Evolutionary conservation across 129 eudicot species (phyloP), one percentile per base, ranked within the genome.

Genomic region (Flaveria linearis): DNA sequence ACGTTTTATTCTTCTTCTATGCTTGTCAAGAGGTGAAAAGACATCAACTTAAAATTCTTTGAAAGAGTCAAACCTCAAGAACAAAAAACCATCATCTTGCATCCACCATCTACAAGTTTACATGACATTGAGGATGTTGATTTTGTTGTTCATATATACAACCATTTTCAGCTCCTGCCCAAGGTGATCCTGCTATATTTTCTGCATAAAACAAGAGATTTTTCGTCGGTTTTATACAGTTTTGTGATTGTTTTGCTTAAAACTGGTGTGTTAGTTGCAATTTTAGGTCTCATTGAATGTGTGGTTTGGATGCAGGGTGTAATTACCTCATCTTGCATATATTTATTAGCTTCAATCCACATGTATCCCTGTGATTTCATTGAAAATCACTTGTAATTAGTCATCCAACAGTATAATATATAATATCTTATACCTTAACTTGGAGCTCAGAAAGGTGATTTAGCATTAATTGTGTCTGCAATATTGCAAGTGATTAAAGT

Each of bases 391-490:
- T 65, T 83, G 76, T 75, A 26, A 64, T 39, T 28, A 79, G 14
- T 25, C 65, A 63, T 52, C 18, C 53, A 49, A 49, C 3, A 14
- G 17, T 14, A 3, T 49, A 49, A 11, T 13, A 13, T 11, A 14
- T 4, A 49, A 49, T 14, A 14, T 49, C 15, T 49, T 49, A 64
- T 83, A 92, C 98, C 98, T 90, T 86, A 55, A 73, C 64, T 83
- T 89, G 90, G 76, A 92, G 98, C 68, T 90, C 96, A 65, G 93
- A 84, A 62, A 92, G 96, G 79, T 84, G 90, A 82, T 88, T 93
- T 33, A 92, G 86, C 96, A 92, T 89, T 17, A 74, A 82, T 74
- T 90, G 98, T 16, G 96, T 92, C 98, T 92, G 92, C 77, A 69
- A 33, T 28, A 28, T 36, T 36, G 41, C 30, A 28, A 28, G 30